Evolutionary conservation across 352 stramenopile genomes (phyloP), one percentile per base, ranked within the genome.

Genomic region (Globisporangium takayamanum): DNA sequence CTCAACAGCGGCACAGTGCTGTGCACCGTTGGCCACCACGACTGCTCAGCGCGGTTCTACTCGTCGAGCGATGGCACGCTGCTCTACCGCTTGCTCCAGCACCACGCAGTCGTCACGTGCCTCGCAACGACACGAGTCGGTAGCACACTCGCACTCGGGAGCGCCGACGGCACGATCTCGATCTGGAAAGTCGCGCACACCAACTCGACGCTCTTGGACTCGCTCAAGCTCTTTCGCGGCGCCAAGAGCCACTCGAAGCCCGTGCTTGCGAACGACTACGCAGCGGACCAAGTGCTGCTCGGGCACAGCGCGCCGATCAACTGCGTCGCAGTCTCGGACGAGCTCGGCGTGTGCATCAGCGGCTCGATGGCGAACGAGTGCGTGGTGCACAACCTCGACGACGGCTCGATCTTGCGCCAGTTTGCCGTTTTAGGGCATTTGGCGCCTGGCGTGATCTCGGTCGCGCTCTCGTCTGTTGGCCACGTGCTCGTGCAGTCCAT

Each of bases 11-110:
- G 81, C 0, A 67, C 80, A 26, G 66, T 88, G 33, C 68, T 86
- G 28, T 89, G 79, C 55, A 84, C 82, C 1, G 76, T 83, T 1
- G 83, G 80, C 0, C 74, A 92, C 59, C 73, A 89, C 62, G 83
- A 92, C 33, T 90, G 80, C 33, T 92, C 83, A 0, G 83, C 81
- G 25, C 76, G 80, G 14, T 91, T 92, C 60, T 81, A 89, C 60
- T 87, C 81, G 0, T 73, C 78, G 42, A 80, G 52, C 2, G 85
- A 94, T 42, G 85, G 85, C 8, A 69, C 81, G 18, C 61, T 93
- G 49, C 59, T 88, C 6, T 88, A 89, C 68, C 78, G 79, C 2
- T 46, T 93, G 41, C 57, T 90, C 30, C 82, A 93, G 60, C 83
- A 92, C 66, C 74, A 76, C 55, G 73, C 78, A 5, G 68, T 88